A percentile compares a stretch with the other conserved stretches of the same genome.
phyloP scores from a whole-genome alignment of 2,329 filamentous ascomycete genomes.

The Cladosporium phlei region DNA sequence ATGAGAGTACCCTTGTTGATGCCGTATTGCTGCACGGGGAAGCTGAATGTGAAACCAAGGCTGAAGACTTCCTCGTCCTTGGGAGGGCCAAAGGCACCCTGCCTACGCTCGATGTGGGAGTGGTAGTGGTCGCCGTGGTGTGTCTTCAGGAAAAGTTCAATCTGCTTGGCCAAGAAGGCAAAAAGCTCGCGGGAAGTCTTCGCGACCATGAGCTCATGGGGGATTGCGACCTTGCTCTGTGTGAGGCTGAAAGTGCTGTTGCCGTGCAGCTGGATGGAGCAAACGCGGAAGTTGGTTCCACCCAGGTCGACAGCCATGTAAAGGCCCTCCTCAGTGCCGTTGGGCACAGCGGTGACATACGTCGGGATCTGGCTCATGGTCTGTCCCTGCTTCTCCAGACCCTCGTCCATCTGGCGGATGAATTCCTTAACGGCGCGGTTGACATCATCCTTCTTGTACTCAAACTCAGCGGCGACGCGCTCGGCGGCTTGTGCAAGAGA shows the following conservation, averaged over 20 bases:
- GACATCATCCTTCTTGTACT: slow-evolving; percentile 72
- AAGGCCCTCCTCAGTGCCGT: slow-evolving; percentile 96
- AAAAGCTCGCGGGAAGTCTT: slow-evolving; percentile 85
- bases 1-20: slow-evolving; percentile 95
- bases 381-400: slow-evolving; percentile 69
- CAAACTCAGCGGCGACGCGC: slow-evolving; percentile 78
- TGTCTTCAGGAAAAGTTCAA: slow-evolving; percentile 77
- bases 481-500: slow-evolving; percentile 64
- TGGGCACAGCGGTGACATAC: slow-evolving; percentile 91
- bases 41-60: slow-evolving; percentile 97
- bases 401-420: slow-evolving; percentile 82
- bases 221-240: slow-evolving; percentile 88
- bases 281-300: slow-evolving; percentile 97
- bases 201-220: slow-evolving; percentile 82
- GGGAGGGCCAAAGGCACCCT: slow-evolving; percentile 38
- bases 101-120: slow-evolving; percentile 44
- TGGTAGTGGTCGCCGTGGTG: slow-evolving; percentile 88
- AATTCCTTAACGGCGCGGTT: slow-evolving; percentile 81
- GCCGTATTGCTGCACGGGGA: slow-evolving; percentile 87
- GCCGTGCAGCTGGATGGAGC: slow-evolving; percentile 87
- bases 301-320: slow-evolving; percentile 98
- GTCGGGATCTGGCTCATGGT: slow-evolving; percentile 94
- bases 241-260: slow-evolving; percentile 93
- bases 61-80: slow-evolving; percentile 76
- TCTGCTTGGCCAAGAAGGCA: slow-evolving; percentile 85